These are phyloP conservation scores for Kurtzmaniella quercitrusa DNA, from an alignment of 1,139 yeast genomes.

Conservation along the genomic window DNA sequence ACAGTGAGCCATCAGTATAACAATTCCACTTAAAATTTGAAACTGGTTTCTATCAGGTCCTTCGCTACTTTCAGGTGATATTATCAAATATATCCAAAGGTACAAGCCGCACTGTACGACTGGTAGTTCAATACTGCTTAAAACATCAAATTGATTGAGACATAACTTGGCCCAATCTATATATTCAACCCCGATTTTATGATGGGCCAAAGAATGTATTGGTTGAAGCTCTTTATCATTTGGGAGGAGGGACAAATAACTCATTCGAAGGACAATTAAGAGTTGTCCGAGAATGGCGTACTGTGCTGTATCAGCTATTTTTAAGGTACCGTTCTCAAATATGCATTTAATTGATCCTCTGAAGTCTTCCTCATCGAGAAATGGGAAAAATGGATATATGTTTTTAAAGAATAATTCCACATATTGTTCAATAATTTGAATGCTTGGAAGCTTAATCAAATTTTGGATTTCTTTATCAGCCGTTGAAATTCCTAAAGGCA, in stretches of 20 bases:
- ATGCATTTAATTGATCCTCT: constrained; percentile 8
- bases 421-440: constrained; percentile 33
- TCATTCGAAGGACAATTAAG: constrained; percentile 18
- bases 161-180: constrained; percentile 22
- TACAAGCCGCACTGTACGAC: constrained; percentile 28
- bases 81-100: constrained; percentile 37
- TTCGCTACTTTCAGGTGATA: constrained; percentile 46
- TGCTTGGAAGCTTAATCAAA: constrained; percentile 24
- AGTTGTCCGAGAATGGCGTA: constrained; percentile 22
- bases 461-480: not conserved
- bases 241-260: constrained; percentile 21
- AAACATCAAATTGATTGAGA: constrained; percentile 22
- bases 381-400: constrained; percentile 39
- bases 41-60: constrained; percentile 41
- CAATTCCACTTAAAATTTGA: constrained; percentile 35
- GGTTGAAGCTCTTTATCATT: constrained; percentile 15
- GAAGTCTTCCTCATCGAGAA: constrained; percentile 30
- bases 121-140: constrained; percentile 15
- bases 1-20: constrained; percentile 41
- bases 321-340: constrained; percentile 10
- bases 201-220: constrained; percentile 15
- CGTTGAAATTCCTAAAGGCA: not conserved
- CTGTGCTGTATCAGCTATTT: constrained; percentile 16
- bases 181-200: constrained; percentile 20
- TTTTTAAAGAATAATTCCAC: constrained; percentile 33